phyloP scores from a whole-genome alignment of 495 filamentous ascomycete genomes.

The Penicillium alfredii region DNA sequence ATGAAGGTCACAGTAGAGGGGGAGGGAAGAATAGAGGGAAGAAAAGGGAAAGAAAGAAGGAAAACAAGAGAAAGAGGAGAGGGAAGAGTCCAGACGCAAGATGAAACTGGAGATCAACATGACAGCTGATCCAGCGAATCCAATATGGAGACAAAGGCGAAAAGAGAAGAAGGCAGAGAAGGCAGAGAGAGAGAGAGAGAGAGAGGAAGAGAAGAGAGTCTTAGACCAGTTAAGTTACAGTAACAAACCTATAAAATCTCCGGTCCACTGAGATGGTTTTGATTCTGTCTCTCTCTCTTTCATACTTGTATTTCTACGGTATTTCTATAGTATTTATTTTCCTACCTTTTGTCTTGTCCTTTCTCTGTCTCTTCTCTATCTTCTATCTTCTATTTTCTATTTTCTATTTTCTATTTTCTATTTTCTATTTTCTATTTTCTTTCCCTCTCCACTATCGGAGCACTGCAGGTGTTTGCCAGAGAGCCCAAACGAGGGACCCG shows the following conservation, averaged over 20 bases:
- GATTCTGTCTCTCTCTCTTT: slow-evolving; percentile 8
- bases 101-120: slow-evolving; percentile 8
- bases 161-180: slow-evolving; percentile 2
- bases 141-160: no score
- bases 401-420: no score
- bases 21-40: not conserved
- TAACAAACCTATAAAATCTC: slow-evolving; percentile 9
- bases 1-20: not conserved
- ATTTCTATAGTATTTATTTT: no score
- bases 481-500: no score
- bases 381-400: no score
- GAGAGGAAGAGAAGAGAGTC: slow-evolving; percentile 6
- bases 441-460: no score
- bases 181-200: slow-evolving; percentile 5
- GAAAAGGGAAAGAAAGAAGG: not conserved
- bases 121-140: slow-evolving; percentile 5
- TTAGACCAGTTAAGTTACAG: slow-evolving; percentile 11
- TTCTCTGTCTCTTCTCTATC: no score
- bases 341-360: no score
- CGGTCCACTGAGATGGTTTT: slow-evolving; percentile 16
- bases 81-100: slow-evolving; percentile 1
- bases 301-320: no score
- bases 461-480: no score
- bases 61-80: slow-evolving; percentile 3
- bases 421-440: no score